These are phyloP conservation scores for Talaromyces proteolyticus DNA, from an alignment of 495 filamentous ascomycete genomes.

Conservation along the genomic window DNA sequence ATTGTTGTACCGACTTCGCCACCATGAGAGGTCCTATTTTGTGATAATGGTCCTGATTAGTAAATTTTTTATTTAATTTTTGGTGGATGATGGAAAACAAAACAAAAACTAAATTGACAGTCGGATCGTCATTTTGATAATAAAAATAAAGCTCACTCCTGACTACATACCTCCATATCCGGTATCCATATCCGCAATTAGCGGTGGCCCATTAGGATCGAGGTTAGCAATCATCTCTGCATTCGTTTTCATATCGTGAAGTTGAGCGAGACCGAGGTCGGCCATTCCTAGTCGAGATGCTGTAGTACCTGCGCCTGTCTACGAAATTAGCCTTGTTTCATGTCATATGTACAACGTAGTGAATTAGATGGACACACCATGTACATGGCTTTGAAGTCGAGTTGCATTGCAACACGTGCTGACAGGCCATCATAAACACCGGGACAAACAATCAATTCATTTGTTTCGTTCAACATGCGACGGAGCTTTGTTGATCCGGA, in stretches of 20 bases:
- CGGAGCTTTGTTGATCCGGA: constrained; percentile 42
- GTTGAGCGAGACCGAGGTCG: constrained; percentile 56
- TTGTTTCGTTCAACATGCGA: constrained; percentile 32
- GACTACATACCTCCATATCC: constrained; percentile 49
- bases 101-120: no score
- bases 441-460: constrained; percentile 48
- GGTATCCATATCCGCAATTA: constrained; percentile 70
- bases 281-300: constrained; percentile 58
- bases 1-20: constrained; percentile 55
- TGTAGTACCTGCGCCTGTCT: constrained; percentile 67
- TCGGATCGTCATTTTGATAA: no score
- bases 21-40: constrained; percentile 53
- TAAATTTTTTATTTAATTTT: no score
- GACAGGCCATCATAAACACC: constrained; percentile 67
- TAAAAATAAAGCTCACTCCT: not conserved
- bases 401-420: constrained; percentile 54
- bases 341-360: no score
- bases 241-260: constrained; percentile 61
- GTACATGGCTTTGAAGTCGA: constrained; percentile 59
- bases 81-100: no score
- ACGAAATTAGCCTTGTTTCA: constrained; percentile 9
- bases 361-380: constrained; percentile 56
- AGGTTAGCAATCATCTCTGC: constrained; percentile 62
- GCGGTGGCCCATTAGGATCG: constrained; percentile 46
- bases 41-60: no score